These are phyloP conservation scores for Limnomonas spitsbergensis DNA, from an alignment of 139 green algal species.

Conservation along the genomic window DNA sequence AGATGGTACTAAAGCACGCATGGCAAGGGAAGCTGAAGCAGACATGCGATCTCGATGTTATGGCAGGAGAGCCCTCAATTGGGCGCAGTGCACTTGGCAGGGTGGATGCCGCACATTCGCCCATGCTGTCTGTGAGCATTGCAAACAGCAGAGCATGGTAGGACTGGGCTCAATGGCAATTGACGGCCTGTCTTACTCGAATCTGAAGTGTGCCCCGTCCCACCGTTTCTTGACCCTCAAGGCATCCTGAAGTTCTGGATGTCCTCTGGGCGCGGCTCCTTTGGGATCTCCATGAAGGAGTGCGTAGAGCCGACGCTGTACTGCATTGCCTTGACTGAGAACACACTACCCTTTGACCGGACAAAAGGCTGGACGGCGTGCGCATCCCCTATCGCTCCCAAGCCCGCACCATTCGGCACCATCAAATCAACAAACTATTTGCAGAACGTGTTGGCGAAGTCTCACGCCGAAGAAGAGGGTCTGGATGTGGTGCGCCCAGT, in stretches of 20 bases:
- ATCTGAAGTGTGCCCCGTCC: too few species aligned
- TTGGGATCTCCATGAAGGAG: constrained; percentile 41
- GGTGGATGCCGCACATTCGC: too few species aligned
- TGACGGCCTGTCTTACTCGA: too few species aligned
- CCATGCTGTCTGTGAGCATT: too few species aligned
- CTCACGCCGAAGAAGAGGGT: constrained; percentile 51
- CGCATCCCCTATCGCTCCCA: constrained; percentile 48
- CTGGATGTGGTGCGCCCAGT: constrained; percentile 51
- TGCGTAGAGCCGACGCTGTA: constrained; percentile 62
- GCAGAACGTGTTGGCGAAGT: constrained; percentile 47
- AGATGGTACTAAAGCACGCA: neutral
- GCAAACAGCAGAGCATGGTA: too few species aligned
- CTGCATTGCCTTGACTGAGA: constrained; percentile 47
- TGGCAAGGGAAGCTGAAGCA: neutral
- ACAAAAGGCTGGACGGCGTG: constrained; percentile 49
- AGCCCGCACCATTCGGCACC: constrained; percentile 39
- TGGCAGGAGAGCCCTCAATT: too few species aligned
- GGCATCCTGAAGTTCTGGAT: constrained; percentile 67
- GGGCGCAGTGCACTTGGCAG: too few species aligned
- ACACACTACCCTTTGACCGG: constrained; percentile 30
- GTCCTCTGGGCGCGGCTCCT: constrained; percentile 62
- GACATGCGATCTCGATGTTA: too few species aligned
- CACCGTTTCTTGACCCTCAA: too few species aligned
- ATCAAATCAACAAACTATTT: constrained; percentile 72
- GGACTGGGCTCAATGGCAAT: too few species aligned